Conservation (phyloP, 305 asterid genomes). For the Fraxinus sp. region DNA sequence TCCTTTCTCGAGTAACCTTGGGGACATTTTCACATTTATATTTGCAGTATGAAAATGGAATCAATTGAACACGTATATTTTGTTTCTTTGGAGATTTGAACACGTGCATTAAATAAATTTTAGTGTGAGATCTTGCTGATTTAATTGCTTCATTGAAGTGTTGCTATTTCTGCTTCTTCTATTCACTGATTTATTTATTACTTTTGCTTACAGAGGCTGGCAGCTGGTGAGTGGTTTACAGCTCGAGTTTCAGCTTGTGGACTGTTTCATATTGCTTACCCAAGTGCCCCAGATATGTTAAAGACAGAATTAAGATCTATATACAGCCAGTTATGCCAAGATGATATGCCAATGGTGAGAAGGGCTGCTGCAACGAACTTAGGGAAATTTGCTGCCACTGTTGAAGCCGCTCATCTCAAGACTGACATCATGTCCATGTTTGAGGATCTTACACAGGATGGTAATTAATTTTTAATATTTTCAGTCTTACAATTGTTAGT, state of each 20-base stretch:
- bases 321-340: slow-evolving; percentile 86
- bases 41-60: not conserved
- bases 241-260: slow-evolving; percentile 96
- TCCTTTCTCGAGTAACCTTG: not conserved
- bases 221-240: slow-evolving; percentile 95
- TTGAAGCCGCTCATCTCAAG: slow-evolving; percentile 85
- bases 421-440: slow-evolving; percentile 80
- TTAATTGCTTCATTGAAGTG: not conserved
- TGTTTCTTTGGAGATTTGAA: not conserved
- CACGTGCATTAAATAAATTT: not conserved
- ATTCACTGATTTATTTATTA: not conserved
- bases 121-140: not conserved
- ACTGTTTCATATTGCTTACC: slow-evolving; percentile 78
- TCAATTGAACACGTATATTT: not conserved
- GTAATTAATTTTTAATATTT: slow-evolving; percentile 33
- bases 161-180: not conserved
- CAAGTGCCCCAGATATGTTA: slow-evolving; percentile 70
- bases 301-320: slow-evolving; percentile 74
- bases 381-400: slow-evolving; percentile 83
- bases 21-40: not conserved
- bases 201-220: slow-evolving; percentile 61
- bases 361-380: slow-evolving; percentile 91
- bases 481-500: not conserved
- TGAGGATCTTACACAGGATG: slow-evolving; percentile 88
- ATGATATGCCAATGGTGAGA: slow-evolving; percentile 96